These are phyloP conservation scores for Suillus lakei DNA, from an alignment of 768 basidiomycete species.

Conservation along the genomic window DNA sequence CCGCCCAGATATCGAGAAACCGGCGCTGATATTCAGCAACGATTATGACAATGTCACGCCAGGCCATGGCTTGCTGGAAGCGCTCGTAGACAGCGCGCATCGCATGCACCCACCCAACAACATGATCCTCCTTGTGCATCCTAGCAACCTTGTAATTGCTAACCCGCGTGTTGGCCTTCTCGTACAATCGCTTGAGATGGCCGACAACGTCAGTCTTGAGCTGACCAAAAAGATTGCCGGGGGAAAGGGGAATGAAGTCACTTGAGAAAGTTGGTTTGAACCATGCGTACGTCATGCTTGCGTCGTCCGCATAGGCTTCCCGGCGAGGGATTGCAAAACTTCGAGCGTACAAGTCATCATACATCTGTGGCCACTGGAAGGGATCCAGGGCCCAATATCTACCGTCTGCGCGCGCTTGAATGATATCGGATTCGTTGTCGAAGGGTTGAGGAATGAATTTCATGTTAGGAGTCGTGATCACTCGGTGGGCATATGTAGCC, in stretches of 20 bases:
- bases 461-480: neutral
- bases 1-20: neutral
- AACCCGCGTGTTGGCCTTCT: neutral
- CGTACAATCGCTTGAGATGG: neutral
- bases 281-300: neutral
- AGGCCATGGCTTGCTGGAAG: constrained; percentile 3
- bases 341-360: neutral
- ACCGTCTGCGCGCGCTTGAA: neutral
- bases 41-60: neutral
- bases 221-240: neutral
- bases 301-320: neutral
- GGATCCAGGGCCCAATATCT: neutral
- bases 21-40: neutral
- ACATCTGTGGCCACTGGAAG: neutral
- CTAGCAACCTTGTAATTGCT: neutral
- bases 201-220: neutral
- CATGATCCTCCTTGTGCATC: neutral
- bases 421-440: neutral
- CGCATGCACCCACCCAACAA: neutral
- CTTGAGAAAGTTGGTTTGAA: neutral
- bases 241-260: neutral
- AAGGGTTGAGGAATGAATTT: neutral
- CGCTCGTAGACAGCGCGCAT: neutral
- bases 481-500: neutral
- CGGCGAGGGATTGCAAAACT: neutral